Percentiles rank a stretch among this genome's conserved stretches.
Conservation (phyloP, 2,329 filamentous ascomycete genomes). For the Zasmidium angulare region DNA sequence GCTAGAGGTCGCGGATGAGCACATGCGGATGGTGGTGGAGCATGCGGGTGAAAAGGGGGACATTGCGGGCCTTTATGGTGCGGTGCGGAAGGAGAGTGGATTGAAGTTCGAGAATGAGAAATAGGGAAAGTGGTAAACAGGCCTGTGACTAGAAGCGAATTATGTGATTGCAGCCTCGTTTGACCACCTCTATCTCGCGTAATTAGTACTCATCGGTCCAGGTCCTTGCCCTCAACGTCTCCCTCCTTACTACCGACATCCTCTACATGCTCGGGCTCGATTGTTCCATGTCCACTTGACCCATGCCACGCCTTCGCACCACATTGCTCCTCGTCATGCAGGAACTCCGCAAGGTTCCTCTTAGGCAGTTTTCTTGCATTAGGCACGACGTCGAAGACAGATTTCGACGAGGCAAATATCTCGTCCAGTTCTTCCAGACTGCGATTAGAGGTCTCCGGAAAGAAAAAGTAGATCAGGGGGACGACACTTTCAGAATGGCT, state of each 20-base stretch:
- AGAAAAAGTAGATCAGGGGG: conserved; percentile 44
- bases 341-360: background rate
- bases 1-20: conserved; percentile 65
- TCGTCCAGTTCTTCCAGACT: conserved; percentile 36
- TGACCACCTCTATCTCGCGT: no score
- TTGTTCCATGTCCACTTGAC: no score
- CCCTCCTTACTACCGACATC: no score
- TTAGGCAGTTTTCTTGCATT: background rate
- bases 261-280: no score
- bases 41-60: conserved; percentile 71
- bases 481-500: background rate
- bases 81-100: conserved; percentile 70
- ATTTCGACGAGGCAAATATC: conserved; percentile 28
- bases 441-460: conserved; percentile 31
- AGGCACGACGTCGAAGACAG: background rate
- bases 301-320: no score
- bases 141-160: background rate
- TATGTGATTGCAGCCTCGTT: no score
- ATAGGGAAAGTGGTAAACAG: background rate
- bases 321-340: background rate
- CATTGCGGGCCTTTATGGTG: conserved; percentile 79
- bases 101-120: conserved; percentile 62
- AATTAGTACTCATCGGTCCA: no score
- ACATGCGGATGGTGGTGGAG: conserved; percentile 68
- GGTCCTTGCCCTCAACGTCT: no score